phyloP scores from a whole-genome alignment of 176 grass and related monocot genomes.

The Tillandsia leiboldiana region DNA sequence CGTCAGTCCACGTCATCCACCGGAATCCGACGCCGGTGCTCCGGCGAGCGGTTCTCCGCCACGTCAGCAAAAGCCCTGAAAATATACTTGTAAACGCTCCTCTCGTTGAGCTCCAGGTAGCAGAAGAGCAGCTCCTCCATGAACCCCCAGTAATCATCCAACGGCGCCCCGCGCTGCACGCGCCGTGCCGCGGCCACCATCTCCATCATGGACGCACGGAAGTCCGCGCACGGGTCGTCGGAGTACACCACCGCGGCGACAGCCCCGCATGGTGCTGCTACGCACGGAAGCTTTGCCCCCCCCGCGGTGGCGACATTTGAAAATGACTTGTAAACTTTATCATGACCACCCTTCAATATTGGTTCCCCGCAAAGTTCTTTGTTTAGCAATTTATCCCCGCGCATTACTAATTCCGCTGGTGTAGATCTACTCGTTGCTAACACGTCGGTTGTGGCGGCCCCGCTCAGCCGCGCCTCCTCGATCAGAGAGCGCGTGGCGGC shows the following conservation, averaged over 20 bases:
- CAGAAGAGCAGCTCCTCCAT: slow-evolving; percentile 51
- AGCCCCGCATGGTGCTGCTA: background rate
- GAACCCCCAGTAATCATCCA: slow-evolving; percentile 35
- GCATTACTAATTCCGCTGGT: too few relatives aligned
- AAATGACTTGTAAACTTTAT: background rate
- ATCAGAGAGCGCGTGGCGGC: slow-evolving; percentile 17
- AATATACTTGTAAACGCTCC: slow-evolving; percentile 38
- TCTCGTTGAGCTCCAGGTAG: slow-evolving; percentile 44
- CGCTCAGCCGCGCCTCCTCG: slow-evolving; percentile 18
- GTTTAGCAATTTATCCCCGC: too few relatives aligned
- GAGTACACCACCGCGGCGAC: slow-evolving; percentile 33
- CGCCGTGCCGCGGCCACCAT: slow-evolving; percentile 20
- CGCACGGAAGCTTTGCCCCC: background rate
- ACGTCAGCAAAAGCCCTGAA: slow-evolving; percentile 40
- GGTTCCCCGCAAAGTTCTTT: too few relatives aligned
- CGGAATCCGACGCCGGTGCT: background rate
- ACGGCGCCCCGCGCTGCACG: slow-evolving; percentile 13
- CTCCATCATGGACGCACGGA: slow-evolving; percentile 39
- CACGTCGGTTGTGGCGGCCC: background rate
- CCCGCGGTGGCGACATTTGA: background rate
- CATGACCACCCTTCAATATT: too few relatives aligned
- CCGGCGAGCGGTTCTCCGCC: slow-evolving; percentile 3
- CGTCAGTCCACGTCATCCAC: slow-evolving; percentile 5
- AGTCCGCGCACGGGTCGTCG: slow-evolving; percentile 28
- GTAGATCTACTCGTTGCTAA: too few relatives aligned